A percentile compares a stretch with the other conserved stretches of the same genome.
Conservation (phyloP, 371 early-diverging fungal species). For the Rhizomucor pusillus region DNA sequence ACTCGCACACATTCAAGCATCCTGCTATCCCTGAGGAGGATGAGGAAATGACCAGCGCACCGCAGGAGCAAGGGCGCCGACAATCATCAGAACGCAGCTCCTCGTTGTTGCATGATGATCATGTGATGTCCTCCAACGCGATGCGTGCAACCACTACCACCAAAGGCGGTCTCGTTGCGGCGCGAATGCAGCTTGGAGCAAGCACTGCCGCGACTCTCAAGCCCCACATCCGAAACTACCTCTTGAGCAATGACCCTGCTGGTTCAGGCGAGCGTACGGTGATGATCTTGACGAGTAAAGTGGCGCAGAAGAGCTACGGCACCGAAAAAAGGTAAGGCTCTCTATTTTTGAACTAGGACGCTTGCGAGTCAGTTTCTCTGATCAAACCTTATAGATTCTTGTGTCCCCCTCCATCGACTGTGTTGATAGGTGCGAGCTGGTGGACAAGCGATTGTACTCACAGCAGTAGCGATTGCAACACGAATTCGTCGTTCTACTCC, state of each 20-base stretch:
- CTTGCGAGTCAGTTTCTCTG: constrained; percentile 1
- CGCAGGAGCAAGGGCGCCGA: constrained; percentile 14
- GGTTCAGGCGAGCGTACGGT: constrained; percentile 61
- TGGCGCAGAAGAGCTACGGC: constrained; percentile 80
- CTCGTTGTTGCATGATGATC: too few species aligned
- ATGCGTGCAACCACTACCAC: constrained; percentile 4
- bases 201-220: constrained; percentile 22
- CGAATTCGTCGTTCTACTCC: background rate
- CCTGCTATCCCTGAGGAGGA: constrained; percentile 54
- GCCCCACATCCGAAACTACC: constrained; percentile 41
- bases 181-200: constrained; percentile 29
- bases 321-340: constrained; percentile 69
- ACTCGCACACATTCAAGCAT: constrained; percentile 15
- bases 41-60: constrained; percentile 26
- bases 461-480: background rate
- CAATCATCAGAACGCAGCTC: background rate
- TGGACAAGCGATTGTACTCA: constrained; percentile 28
- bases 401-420: constrained; percentile 71
- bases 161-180: constrained; percentile 20
- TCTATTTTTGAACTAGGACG: too few species aligned
- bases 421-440: constrained; percentile 64
- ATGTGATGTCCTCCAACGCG: too few species aligned
- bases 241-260: constrained; percentile 36
- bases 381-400: constrained; percentile 43
- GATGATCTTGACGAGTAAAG: constrained; percentile 69